phyloP scores from a whole-genome alignment of 2,329 filamentous ascomycete genomes.

The Xylaria sp. region DNA sequence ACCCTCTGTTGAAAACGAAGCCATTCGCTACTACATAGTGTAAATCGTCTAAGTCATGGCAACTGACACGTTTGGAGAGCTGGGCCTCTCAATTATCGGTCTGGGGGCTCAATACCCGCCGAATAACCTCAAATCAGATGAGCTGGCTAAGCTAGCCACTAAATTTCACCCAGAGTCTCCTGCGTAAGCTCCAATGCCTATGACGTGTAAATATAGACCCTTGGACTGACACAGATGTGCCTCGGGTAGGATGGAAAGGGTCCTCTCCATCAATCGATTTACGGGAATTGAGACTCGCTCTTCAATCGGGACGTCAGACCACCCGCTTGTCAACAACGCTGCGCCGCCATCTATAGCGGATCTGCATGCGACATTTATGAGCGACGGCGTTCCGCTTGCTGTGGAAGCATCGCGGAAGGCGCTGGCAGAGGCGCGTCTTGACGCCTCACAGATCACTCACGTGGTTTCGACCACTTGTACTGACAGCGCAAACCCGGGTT shows the following conservation, averaged over 20 bases:
- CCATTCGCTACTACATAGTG: neutral
- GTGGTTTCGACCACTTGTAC: conserved; percentile 75
- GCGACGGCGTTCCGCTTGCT: conserved; percentile 67
- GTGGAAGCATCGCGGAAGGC: conserved; percentile 65
- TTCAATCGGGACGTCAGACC: conserved; percentile 69
- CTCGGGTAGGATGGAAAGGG: conserved; percentile 66
- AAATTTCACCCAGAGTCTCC: conserved; percentile 69
- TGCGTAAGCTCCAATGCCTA: conserved; percentile 58
- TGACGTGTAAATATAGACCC: neutral
- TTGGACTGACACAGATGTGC: conserved; percentile 10
- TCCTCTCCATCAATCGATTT: conserved; percentile 70
- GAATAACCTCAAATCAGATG: conserved; percentile 60
- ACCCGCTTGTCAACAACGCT: conserved; percentile 68
- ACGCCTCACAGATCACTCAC: conserved; percentile 68
- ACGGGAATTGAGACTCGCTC: conserved; percentile 73
- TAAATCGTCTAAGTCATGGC: conserved; percentile 51
- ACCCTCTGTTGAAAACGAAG: conserved; percentile 3
- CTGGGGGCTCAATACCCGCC: conserved; percentile 70
- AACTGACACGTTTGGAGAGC: conserved; percentile 57
- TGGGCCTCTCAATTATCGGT: conserved; percentile 70
- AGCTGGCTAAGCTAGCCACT: conserved; percentile 62
- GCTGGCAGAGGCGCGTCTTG: conserved; percentile 63
- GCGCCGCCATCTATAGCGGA: conserved; percentile 64
- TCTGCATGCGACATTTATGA: conserved; percentile 65
- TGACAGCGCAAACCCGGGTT: conserved; percentile 75